Conservation (phyloP, 345 rosid genomes). For the Eutrema japonicum region DNA sequence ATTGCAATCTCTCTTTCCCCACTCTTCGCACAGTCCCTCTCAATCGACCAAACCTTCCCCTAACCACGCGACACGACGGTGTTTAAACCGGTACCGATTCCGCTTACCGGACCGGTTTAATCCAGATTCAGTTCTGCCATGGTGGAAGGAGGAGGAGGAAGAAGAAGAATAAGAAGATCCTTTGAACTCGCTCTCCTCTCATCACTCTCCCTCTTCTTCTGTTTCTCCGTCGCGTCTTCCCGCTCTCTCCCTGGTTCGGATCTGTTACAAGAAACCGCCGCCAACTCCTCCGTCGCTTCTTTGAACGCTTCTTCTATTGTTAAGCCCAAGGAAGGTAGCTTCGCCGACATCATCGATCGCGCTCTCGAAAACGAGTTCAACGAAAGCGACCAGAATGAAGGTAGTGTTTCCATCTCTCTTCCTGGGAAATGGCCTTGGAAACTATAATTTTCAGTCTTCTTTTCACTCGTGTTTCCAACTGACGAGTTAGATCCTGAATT, state of each 20-base stretch:
- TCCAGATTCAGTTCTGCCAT: constrained; percentile 42
- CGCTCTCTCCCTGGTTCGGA: constrained; percentile 36
- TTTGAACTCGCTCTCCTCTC: constrained; percentile 26
- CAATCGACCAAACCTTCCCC: constrained; percentile 8
- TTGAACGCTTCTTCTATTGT: constrained; percentile 40
- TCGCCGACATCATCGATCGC: constrained; percentile 86
- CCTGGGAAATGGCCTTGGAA: background rate
- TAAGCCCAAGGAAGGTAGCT: constrained; percentile 63
- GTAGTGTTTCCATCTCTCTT: constrained; percentile 41
- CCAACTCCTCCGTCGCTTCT: constrained; percentile 35
- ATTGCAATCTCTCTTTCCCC: constrained; percentile 10
- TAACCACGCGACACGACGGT: constrained; percentile 14
- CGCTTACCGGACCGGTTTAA: constrained; percentile 27
- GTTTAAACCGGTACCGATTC: constrained; percentile 13
- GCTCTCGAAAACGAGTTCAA: constrained; percentile 88
- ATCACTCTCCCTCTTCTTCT: constrained; percentile 33
- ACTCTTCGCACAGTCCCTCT: background rate
- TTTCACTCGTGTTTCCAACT: constrained; percentile 6
- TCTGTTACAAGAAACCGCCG: constrained; percentile 29
- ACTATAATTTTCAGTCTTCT: constrained; percentile 1
- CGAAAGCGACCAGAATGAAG: constrained; percentile 78
- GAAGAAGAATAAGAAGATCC: constrained; percentile 29
- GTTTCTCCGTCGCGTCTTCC: constrained; percentile 35
- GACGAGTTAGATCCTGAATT: constrained; percentile 14
- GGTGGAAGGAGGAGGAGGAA: constrained; percentile 37